Percentiles rank a stretch among this genome's conserved stretches.
These are phyloP conservation scores for Hanseniaspora meyeri DNA, from an alignment of 805 yeast species.

Conservation along the genomic window DNA sequence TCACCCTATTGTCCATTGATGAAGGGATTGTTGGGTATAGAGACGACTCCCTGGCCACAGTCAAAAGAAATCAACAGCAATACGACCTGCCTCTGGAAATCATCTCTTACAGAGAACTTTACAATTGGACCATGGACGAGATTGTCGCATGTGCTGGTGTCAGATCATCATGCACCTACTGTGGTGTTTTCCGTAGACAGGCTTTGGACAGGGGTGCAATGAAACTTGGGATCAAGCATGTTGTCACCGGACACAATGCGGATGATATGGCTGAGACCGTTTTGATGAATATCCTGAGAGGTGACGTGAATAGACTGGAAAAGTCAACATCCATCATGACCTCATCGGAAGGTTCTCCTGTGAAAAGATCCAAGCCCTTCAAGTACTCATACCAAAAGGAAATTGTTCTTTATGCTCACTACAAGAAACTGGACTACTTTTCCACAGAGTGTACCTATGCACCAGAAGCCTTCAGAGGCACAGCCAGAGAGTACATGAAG, in stretches of 20 bases:
- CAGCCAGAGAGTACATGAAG: slow-evolving; percentile 85
- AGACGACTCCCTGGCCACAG: slow-evolving; percentile 94
- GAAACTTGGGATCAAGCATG: slow-evolving; percentile 70
- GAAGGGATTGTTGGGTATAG: slow-evolving; percentile 96
- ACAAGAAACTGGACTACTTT: slow-evolving; percentile 85
- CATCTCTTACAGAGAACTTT: slow-evolving; percentile 75
- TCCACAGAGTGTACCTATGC: slow-evolving; percentile 97
- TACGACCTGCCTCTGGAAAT: slow-evolving; percentile 68
- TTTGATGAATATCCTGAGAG: slow-evolving; percentile 82
- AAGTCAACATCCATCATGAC: slow-evolving; percentile 80
- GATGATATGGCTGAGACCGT: slow-evolving; percentile 99
- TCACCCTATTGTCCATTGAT: slow-evolving; percentile 76
- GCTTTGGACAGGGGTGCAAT: slow-evolving; percentile 94
- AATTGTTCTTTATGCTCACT: slow-evolving; percentile 92
- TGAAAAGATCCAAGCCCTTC: slow-evolving; percentile 89
- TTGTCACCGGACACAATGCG: slow-evolving; percentile 97
- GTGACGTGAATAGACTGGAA: slow-evolving; percentile 90
- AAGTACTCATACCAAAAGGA: slow-evolving; percentile 95
- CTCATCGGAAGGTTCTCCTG: slow-evolving; percentile 69
- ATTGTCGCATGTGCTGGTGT: slow-evolving; percentile 90
- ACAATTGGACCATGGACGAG: slow-evolving; percentile 98
- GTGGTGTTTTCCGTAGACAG: slow-evolving; percentile 94
- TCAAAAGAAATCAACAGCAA: slow-evolving; percentile 80
- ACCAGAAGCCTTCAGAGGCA: slow-evolving; percentile 96
- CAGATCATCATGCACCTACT: slow-evolving; percentile 88